phyloP scores from a whole-genome alignment of 345 rosid species.

The Syzygium aqueum region DNA sequence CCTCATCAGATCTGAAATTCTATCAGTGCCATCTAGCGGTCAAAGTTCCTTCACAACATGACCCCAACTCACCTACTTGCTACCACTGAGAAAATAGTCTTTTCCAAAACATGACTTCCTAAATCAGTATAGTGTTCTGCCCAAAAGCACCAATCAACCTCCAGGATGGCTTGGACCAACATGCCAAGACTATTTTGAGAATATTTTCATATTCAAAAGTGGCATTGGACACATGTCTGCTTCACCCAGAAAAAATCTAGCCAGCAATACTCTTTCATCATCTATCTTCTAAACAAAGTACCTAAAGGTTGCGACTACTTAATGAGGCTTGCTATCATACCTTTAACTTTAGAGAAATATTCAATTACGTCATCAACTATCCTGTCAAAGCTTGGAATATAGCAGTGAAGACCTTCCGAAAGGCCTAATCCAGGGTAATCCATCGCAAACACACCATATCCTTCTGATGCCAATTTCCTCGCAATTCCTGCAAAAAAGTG shows the following conservation, averaged over 20 bases:
- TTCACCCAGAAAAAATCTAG: not conserved
- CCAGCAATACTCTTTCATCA: not conserved
- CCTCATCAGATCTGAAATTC: not conserved
- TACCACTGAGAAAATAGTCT: not conserved
- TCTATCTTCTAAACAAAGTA: not conserved
- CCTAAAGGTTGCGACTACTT: not conserved
- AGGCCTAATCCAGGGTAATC: conserved; percentile 96
- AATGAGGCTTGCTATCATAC: conserved; percentile 12
- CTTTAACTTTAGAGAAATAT: conserved; percentile 74
- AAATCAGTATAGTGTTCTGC: not conserved
- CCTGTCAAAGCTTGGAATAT: conserved; percentile 62
- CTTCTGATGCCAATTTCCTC: conserved; percentile 71
- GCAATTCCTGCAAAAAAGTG: conserved; percentile 55
- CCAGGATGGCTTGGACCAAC: not conserved
- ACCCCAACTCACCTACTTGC: not conserved
- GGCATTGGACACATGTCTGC: not conserved
- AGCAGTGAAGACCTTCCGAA: conserved; percentile 89
- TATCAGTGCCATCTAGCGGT: not conserved
- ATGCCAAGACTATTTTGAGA: not conserved
- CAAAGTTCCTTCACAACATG: not conserved
- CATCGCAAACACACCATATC: conserved; percentile 88
- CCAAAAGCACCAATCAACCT: not conserved
- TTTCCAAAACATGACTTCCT: not conserved
- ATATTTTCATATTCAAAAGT: not conserved
- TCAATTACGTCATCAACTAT: conserved; percentile 83